Evolutionary conservation across 345 rosid species (phyloP).

Genomic region (Psidium guajava): DNA sequence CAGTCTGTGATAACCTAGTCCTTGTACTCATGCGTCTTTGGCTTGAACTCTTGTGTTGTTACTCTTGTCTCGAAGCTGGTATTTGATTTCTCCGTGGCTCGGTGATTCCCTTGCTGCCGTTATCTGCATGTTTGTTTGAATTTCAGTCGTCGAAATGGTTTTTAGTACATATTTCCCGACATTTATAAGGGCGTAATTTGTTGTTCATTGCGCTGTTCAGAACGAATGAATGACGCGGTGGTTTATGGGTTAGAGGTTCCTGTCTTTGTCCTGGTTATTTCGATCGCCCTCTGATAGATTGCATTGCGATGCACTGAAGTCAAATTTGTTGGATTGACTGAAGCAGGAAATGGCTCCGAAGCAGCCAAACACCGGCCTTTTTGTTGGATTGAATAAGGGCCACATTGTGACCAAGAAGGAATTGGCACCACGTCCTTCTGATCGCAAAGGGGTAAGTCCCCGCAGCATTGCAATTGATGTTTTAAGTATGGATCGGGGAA

Average conservation of each 20-base stretch:
- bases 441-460: constrained; percentile 45
- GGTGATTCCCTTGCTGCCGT: not conserved
- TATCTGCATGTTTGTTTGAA: not conserved
- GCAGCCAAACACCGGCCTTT: constrained; percentile 43
- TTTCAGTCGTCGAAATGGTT: not conserved
- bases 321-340: not conserved
- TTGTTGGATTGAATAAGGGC: constrained; percentile 57
- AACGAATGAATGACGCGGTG: not conserved
- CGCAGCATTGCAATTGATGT: not conserved
- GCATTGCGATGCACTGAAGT: not conserved
- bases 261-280: not conserved
- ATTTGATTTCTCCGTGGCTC: not conserved
- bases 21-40: not conserved
- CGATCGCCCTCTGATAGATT: not conserved
- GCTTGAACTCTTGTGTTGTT: not conserved
- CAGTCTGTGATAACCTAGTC: not conserved
- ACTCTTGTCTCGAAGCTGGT: not conserved
- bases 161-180: not conserved
- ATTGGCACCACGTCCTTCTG: constrained; percentile 39
- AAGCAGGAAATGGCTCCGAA: constrained; percentile 43
- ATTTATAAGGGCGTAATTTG: not conserved
- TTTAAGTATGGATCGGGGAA: not conserved
- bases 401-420: constrained; percentile 54
- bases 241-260: not conserved
- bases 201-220: not conserved